Evolutionary conservation across 192 early-diverging fungal species (phyloP).

Genomic region (Obelidium mucronatum): DNA sequence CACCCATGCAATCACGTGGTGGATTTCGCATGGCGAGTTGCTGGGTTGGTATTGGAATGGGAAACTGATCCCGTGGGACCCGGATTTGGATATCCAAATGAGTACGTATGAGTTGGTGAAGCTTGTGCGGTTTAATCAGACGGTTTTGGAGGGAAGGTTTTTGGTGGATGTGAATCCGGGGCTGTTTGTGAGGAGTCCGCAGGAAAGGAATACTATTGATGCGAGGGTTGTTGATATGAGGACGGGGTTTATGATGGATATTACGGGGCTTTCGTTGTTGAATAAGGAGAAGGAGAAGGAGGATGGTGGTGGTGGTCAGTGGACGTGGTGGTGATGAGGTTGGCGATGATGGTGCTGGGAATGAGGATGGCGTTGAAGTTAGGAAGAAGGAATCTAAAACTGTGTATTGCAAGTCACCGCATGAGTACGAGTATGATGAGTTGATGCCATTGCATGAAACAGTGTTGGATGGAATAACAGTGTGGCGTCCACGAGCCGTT

Average conservation of each 20-base stretch:
- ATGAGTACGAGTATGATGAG: slow-evolving; percentile 10
- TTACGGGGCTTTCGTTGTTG: slow-evolving; percentile 39
- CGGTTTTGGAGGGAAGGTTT: slow-evolving; percentile 13
- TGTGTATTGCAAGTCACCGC: slow-evolving; percentile 4
- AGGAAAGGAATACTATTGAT: slow-evolving; percentile 45
- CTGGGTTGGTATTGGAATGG: slow-evolving; percentile 55
- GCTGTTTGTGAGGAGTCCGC: slow-evolving; percentile 1
- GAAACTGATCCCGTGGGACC: slow-evolving; percentile 49
- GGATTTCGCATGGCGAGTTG: slow-evolving; percentile 49
- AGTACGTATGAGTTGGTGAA: slow-evolving; percentile 1
- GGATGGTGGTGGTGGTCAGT: background rate
- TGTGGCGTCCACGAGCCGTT: slow-evolving; percentile 11
- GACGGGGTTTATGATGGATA: slow-evolving; percentile 45
- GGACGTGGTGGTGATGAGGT: too few species aligned
- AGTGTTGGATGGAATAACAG: slow-evolving; percentile 12
- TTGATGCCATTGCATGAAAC: slow-evolving; percentile 26
- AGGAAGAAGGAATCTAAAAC: too few species aligned
- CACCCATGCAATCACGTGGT: slow-evolving; percentile 37
- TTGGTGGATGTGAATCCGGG: background rate
- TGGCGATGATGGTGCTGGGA: too few species aligned
- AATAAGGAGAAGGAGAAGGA: background rate
- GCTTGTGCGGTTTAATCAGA: slow-evolving; percentile 7
- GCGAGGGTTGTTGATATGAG: slow-evolving; percentile 49
- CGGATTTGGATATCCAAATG: slow-evolving; percentile 39
- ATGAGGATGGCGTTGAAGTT: background rate